Base-by-base conservation (phyloP, 805 yeast species). In the Groenewaldozyma salmanticensis region DNA sequence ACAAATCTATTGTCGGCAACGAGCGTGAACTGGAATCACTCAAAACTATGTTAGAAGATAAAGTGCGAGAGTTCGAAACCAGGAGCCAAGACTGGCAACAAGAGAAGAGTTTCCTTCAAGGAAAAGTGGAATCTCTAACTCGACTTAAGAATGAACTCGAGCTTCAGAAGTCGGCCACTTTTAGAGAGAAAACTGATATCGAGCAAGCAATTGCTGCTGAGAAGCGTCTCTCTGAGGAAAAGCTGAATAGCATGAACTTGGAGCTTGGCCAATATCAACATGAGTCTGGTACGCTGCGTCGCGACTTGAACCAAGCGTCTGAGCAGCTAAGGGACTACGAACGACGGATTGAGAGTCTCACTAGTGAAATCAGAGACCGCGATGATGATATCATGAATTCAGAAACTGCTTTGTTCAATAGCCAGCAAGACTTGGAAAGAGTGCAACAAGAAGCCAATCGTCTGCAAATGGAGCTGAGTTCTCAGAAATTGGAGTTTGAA, bases 291-390 rank as follows among this genome's bases (percentile, higher is more conserved):
- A 16, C 17, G 2, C 21, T 37, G 22, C 27, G 29, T 16, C 15
- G 29, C 9, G 39, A 37, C 3, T 16, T 37, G n/a, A 22, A 18
- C 20, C 21, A 33, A 3, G 39, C 39, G 11, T 27, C 27, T 21
- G 27, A 22, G 9, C 19, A 33, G n/a, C 37, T 20, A 5, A 21
- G 24, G 22, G 9, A 24, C 5, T 18, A 24, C 15, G 24, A 21
- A n/a, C 22, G 16, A 4, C 34, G 20, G 27, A 15, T 38, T 4
- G 27, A 36, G 16, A 18, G 27, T 33, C 33, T 27, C 22, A 15
- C 16, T 7, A 24, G 21, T 16, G 44, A 43, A 21, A 20, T 37
- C 11, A 17, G 43, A 17, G 29, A 33, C n/a, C 46, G 35, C 15
- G 27, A 27, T 19, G 39, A 37, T n/a, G n/a, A n/a, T n/a, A n/a